These are phyloP conservation scores for Aegilops sharonensis DNA, from an alignment of 176 grass and related monocot genomes.

Conservation along the genomic window DNA sequence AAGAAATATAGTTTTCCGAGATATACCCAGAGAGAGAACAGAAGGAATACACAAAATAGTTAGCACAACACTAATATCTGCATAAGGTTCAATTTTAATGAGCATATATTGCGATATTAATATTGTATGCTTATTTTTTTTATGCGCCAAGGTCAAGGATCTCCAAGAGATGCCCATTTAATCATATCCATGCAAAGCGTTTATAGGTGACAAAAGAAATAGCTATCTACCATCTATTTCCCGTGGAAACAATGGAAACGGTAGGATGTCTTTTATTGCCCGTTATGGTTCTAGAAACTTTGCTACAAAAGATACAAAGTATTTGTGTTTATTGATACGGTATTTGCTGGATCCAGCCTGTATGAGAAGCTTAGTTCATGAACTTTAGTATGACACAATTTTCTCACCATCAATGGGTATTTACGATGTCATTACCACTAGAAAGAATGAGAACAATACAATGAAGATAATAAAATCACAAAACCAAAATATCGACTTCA, in stretches of 20 bases:
- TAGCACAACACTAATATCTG: too few relatives aligned
- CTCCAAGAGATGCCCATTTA: background rate
- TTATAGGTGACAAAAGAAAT: background rate
- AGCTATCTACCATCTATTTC: background rate
- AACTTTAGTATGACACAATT: background rate
- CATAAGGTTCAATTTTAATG: background rate
- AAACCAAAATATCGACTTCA: too few relatives aligned
- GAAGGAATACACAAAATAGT: background rate
- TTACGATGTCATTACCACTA: too few relatives aligned
- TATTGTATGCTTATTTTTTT: background rate
- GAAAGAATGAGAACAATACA: too few relatives aligned
- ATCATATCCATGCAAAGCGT: background rate
- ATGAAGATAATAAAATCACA: too few relatives aligned
- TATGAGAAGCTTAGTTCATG: too few relatives aligned
- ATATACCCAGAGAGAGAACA: background rate
- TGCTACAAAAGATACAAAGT: background rate
- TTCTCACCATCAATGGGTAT: background rate
- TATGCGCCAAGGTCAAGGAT: background rate
- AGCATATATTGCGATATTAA: background rate
- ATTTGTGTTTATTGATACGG: background rate
- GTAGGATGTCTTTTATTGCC: background rate
- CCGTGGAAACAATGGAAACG: background rate
- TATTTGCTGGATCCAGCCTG: too few relatives aligned
- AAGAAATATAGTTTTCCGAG: too few relatives aligned
- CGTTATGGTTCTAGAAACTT: background rate